These are phyloP conservation scores for Immersiporthe knoxdaviesiana DNA, from an alignment of 2,329 filamentous ascomycete species.

Conservation along the genomic window DNA sequence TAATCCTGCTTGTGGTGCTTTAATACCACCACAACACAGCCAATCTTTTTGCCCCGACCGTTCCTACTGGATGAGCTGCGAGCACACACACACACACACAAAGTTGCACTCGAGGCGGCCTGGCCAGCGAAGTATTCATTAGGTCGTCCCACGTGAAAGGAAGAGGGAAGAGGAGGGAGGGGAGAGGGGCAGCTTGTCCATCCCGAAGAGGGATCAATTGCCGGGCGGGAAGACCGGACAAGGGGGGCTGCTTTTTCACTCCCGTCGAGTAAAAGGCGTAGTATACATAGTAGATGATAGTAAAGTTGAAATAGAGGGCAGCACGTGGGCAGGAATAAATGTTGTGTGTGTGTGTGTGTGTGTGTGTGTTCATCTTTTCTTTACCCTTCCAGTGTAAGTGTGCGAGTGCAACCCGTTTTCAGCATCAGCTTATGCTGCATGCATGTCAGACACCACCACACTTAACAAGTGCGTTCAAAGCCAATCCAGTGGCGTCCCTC, in stretches of 20 bases:
- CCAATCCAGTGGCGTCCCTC: neutral
- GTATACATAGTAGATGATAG: neutral
- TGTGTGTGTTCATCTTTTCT: neutral
- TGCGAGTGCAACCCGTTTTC: neutral
- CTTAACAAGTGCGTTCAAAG: neutral
- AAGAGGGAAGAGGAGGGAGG: neutral
- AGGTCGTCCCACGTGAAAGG: neutral
- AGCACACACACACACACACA: no score
- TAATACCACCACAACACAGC: neutral
- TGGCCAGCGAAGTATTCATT: neutral
- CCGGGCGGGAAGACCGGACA: neutral
- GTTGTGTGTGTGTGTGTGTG: neutral
- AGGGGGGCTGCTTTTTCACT: neutral
- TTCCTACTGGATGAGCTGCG: neutral
- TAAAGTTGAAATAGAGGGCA: neutral
- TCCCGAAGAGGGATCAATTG: neutral
- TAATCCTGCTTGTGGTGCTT: neutral
- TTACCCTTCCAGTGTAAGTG: no score
- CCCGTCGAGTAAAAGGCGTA: neutral
- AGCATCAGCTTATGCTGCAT: conserved; percentile 11
- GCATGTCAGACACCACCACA: neutral
- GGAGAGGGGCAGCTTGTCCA: neutral
- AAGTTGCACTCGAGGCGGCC: neutral
- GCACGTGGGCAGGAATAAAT: no score
- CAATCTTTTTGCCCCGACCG: neutral